These are phyloP conservation scores for Casuarina cunninghamiana DNA, from an alignment of 306 rosid genomes.

Conservation along the genomic window DNA sequence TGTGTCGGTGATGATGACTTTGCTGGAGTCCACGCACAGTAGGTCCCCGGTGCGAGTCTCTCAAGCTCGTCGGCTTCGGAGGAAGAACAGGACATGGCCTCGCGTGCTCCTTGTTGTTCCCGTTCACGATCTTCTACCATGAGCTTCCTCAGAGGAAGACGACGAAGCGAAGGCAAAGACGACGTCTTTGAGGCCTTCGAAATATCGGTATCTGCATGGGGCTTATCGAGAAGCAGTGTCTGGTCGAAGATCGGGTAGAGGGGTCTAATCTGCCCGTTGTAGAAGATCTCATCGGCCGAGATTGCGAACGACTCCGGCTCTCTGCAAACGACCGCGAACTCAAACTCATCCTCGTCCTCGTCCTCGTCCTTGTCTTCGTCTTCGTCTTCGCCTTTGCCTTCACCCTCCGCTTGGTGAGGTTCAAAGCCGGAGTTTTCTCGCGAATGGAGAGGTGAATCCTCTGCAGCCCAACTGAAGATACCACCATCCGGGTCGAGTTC, in stretches of 20 bases:
- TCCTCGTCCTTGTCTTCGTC: slow-evolving; percentile 7
- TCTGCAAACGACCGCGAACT: slow-evolving; percentile 51
- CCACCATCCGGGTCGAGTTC: slow-evolving; percentile 33
- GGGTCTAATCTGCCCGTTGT: slow-evolving; percentile 77
- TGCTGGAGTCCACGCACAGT: slow-evolving; percentile 72
- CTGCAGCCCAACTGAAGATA: slow-evolving; percentile 18
- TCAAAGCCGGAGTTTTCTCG: not conserved
- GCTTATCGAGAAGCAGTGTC: slow-evolving; percentile 26
- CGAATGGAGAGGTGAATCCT: not conserved
- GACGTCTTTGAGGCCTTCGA: not conserved
- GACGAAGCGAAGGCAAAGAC: slow-evolving; percentile 14
- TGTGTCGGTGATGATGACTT: not conserved
- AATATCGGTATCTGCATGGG: not conserved
- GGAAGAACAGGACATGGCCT: slow-evolving; percentile 50
- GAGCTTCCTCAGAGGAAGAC: slow-evolving; percentile 60
- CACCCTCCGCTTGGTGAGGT: not conserved
- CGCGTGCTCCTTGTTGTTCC: slow-evolving; percentile 20
- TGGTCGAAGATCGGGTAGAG: slow-evolving; percentile 59
- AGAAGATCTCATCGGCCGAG: slow-evolving; percentile 84
- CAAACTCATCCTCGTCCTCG: slow-evolving; percentile 44
- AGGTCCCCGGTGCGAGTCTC: slow-evolving; percentile 42
- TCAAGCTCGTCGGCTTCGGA: slow-evolving; percentile 64
- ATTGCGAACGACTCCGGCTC: slow-evolving; percentile 45
- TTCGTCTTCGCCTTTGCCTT: not conserved
- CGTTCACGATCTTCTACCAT: slow-evolving; percentile 74